Conservation (phyloP, 1,284 basidiomycete genomes). For the Fistulinella cinereoalba region DNA sequence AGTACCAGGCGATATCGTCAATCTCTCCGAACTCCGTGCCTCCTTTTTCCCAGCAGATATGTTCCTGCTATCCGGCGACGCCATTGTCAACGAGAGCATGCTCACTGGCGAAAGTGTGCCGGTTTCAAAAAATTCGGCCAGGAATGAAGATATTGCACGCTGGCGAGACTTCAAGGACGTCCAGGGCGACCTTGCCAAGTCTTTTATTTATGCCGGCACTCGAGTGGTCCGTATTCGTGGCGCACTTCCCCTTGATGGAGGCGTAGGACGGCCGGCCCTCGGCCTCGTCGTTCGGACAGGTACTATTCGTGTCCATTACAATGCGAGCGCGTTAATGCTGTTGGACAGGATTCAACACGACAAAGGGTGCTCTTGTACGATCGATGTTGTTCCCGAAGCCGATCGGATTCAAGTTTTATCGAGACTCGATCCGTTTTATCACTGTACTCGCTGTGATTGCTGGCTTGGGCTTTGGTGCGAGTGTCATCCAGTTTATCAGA, state of each 20-base stretch:
- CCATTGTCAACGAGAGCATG: constrained; percentile 99
- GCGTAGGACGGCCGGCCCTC: constrained; percentile 64
- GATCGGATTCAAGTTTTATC: constrained; percentile 96
- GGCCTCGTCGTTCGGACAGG: constrained; percentile 92
- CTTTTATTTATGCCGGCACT: constrained; percentile 92
- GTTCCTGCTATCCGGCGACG: constrained; percentile 90
- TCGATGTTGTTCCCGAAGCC: constrained; percentile 99
- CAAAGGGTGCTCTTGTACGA: constrained; percentile 93
- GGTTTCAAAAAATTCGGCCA: constrained; percentile 81
- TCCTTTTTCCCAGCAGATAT: constrained; percentile 88
- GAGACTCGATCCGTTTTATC: constrained; percentile 97
- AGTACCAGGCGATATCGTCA: constrained; percentile 92
- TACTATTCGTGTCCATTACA: constrained; percentile 29
- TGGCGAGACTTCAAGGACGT: constrained; percentile 74
- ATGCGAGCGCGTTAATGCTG: constrained; percentile 2
- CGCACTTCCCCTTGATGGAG: constrained; percentile 51
- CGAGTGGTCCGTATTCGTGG: constrained; percentile 90
- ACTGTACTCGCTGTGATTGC: constrained; percentile 89
- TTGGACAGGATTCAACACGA: constrained; percentile 86
- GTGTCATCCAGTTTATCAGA: constrained; percentile 88
- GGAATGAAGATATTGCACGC: constrained; percentile 64
- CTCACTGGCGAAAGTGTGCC: constrained; percentile 95
- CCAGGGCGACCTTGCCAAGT: constrained; percentile 71
- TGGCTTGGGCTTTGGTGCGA: constrained; percentile 82
- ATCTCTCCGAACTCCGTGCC: constrained; percentile 77